A percentile compares a stretch with the other conserved stretches of the same genome.
Evolutionary conservation across 768 basidiomycete species (phyloP).

Genomic region (Termitomyces sp.): DNA sequence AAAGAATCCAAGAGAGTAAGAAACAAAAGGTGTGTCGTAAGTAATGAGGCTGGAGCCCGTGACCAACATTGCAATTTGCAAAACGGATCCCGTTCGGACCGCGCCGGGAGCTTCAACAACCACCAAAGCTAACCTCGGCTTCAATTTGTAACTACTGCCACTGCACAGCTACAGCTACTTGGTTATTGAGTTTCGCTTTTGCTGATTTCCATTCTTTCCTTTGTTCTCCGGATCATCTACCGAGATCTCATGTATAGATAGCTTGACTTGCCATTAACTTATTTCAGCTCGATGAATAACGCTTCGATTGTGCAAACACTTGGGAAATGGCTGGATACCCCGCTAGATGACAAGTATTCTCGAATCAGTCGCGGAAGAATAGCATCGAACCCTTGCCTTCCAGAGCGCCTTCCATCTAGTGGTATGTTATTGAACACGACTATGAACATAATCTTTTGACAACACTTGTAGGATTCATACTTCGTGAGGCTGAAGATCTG

Average conservation of each 20-base stretch:
- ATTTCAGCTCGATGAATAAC: constrained; percentile 40
- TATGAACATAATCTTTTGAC: constrained; percentile 9
- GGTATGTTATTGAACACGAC: constrained; percentile 35
- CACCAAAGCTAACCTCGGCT: no score
- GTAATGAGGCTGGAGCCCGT: neutral
- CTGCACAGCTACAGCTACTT: no score
- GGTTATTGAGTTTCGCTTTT: neutral
- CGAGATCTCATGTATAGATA: constrained; percentile 13
- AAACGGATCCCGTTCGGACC: no score
- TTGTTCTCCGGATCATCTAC: neutral
- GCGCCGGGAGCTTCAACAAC: no score
- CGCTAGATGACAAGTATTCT: constrained; percentile 1
- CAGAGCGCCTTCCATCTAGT: constrained; percentile 63
- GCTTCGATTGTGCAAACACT: constrained; percentile 32
- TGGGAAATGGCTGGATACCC: constrained; percentile 23
- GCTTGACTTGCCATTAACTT: neutral
- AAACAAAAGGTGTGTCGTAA: neutral
- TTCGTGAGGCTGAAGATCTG: constrained; percentile 62
- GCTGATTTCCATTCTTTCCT: neutral
- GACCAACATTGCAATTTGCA: no score
- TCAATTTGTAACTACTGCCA: no score
- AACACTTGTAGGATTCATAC: constrained; percentile 53
- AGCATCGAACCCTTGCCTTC: constrained; percentile 54
- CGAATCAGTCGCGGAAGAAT: constrained; percentile 36
- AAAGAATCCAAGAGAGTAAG: neutral